Conservation (phyloP, 495 filamentous ascomycete species). For the Lasiosphaeria hispida region DNA sequence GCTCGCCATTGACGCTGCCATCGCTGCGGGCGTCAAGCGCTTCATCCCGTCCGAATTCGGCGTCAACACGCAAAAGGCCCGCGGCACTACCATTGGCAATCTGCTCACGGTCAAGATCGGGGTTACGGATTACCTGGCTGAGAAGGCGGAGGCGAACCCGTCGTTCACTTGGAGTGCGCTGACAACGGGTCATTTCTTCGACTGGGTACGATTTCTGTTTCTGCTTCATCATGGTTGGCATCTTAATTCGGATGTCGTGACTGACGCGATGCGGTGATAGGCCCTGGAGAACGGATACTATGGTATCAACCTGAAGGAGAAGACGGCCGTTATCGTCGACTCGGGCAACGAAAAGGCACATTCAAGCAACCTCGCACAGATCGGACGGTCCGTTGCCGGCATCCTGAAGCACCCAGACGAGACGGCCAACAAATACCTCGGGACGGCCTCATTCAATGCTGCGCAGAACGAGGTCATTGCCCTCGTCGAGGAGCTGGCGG, state of each 20-base stretch:
- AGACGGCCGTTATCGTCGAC: conserved; percentile 49
- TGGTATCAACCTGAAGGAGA: conserved; percentile 42
- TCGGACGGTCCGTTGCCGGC: conserved; percentile 49
- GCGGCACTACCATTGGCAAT: conserved; percentile 34
- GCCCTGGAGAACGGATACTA: conserved; percentile 38
- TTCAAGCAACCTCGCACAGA: conserved; percentile 43
- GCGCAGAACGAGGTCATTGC: conserved; percentile 55
- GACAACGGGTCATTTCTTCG: conserved; percentile 51
- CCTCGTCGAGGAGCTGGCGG: conserved; percentile 49
- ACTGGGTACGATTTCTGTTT: conserved; percentile 42
- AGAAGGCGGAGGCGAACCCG: conserved; percentile 34
- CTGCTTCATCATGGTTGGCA: background rate
- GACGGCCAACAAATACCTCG: conserved; percentile 53
- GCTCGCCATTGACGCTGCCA: conserved; percentile 57
- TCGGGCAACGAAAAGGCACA: conserved; percentile 52
- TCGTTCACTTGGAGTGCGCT: conserved; percentile 53
- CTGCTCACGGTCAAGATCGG: conserved; percentile 51
- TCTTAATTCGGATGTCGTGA: background rate
- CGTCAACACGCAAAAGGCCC: conserved; percentile 34
- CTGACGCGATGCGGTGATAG: no score
- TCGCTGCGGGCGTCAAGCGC: conserved; percentile 57
- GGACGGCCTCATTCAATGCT: conserved; percentile 48
- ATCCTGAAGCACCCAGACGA: conserved; percentile 50
- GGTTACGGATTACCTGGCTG: conserved; percentile 48
- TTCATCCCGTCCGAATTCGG: conserved; percentile 69